Evolutionary conservation across 2,329 filamentous ascomycete genomes (phyloP).

Genomic region (Penicillium frequentans): DNA sequence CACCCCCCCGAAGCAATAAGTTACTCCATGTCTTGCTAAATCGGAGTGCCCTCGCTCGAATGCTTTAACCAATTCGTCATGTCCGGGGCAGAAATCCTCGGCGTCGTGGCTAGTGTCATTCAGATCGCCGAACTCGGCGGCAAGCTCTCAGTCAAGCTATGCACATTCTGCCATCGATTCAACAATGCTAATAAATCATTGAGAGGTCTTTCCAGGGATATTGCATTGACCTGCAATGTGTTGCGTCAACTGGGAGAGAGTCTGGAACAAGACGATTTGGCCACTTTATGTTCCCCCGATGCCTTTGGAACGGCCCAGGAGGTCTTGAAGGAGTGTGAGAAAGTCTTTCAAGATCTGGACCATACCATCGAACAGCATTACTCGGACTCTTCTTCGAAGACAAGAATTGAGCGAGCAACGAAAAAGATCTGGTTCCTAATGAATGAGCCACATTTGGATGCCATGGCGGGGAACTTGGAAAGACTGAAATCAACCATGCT

Average conservation of each 20-base stretch:
- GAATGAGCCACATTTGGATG: neutral
- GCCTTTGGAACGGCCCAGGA: conserved; percentile 1
- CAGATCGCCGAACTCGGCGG: conserved; percentile 1
- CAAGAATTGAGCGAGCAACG: neutral
- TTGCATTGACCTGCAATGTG: neutral
- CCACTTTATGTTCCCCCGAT: neutral
- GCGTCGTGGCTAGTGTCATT: neutral
- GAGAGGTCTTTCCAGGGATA: neutral
- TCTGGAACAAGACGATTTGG: neutral
- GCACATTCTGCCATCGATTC: neutral
- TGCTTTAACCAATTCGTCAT: neutral
- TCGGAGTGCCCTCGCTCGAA: neutral
- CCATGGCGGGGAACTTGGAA: neutral
- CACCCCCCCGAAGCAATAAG: neutral
- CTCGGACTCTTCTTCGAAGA: neutral
- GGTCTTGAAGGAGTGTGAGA: neutral
- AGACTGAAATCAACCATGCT: conserved; percentile 3
- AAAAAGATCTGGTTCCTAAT: neutral
- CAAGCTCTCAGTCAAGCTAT: conserved; percentile 4
- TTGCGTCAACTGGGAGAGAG: neutral
- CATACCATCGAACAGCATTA: neutral
- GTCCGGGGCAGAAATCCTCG: neutral
- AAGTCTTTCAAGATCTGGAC: neutral
- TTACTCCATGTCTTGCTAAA: neutral
- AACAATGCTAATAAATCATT: conserved; percentile 1